These are phyloP conservation scores for Olyra latifolia DNA, from an alignment of 176 grass and related monocot species.

Conservation along the genomic window DNA sequence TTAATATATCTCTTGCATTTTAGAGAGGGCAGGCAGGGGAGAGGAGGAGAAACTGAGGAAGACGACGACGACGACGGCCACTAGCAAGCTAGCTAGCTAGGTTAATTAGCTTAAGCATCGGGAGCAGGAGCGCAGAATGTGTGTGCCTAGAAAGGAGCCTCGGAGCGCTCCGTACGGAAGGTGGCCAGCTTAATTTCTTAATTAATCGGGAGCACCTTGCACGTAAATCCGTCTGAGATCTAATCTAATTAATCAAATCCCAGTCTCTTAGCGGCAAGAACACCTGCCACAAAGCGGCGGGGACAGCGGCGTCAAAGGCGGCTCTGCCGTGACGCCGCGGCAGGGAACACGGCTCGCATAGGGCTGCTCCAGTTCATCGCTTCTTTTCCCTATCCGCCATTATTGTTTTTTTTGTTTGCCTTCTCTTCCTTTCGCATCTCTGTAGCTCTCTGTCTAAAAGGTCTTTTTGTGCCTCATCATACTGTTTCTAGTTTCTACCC, in stretches of 20 bases:
- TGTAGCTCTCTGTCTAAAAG: background rate
- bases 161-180: constrained; percentile 42
- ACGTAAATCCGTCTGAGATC: constrained; percentile 47
- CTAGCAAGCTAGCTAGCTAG: background rate
- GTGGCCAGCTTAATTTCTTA: constrained; percentile 23
- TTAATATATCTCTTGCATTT: background rate
- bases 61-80: background rate
- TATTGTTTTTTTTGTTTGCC: constrained; percentile 15
- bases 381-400: constrained; percentile 22
- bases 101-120: constrained; percentile 35
- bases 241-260: background rate
- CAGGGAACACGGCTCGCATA: constrained; percentile 52
- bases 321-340: constrained; percentile 50
- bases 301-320: constrained; percentile 65
- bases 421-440: constrained; percentile 1
- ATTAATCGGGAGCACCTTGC: constrained; percentile 52
- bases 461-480: background rate
- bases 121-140: constrained; percentile 97
- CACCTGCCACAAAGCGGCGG: constrained; percentile 42
- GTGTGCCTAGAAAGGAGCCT: constrained; percentile 81
- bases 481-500: background rate
- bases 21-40: background rate
- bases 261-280: constrained; percentile 32
- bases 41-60: background rate
- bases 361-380: constrained; percentile 38